Evolutionary conservation across 2,329 filamentous ascomycete genomes (phyloP), one percentile per base, ranked within the genome.

Genomic region (Emergomyces pasteurianus): DNA sequence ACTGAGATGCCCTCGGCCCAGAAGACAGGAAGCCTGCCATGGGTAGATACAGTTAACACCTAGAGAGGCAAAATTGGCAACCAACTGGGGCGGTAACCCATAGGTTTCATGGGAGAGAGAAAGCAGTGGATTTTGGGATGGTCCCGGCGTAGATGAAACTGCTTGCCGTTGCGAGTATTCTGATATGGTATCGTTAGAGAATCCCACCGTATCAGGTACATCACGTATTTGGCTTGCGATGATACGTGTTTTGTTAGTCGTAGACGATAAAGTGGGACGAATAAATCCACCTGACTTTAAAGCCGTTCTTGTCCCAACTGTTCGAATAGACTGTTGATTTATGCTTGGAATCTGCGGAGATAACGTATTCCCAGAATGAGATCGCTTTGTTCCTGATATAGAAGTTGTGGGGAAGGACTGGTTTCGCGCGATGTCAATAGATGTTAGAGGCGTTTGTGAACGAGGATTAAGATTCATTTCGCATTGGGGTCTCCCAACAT

Each of bases 31-130:
- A 58, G 87, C 87, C 72, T 91, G 88, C 88, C 88, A 92, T 1
- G 86, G 86, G 67, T 91, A 91, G 62, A 91, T 91, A 65, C 81
- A 82, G 47, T 78, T 81, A 60, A 92, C 87, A n/a, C 88, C 88
- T 46, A 88, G 76, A 0, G 77, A 74, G 55, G 78, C 79, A 67
- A 91, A 82, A 67, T 90, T 91, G 21, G 78, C 73, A 2, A 88
- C 81, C 46, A 91, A 74, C 28, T 77, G 72, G 0, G 73, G 65
- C 2, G 86, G 84, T 16, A 92, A 76, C 9, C 77, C 81, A 74
- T 90, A 92, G 46, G 75, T 75, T 1, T 81, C 76, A 70, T 90
- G 83, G 4, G 80, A 79, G 36, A 92, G 77, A 16, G 80, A 83
- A 21, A 90, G 77, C 60, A 77, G 64, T 16, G 75, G 74, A 61